Evolutionary conservation across 192 early-diverging fungal genomes (phyloP), one percentile per base, ranked within the genome.

Genomic region (Rhizophagus clarus): DNA sequence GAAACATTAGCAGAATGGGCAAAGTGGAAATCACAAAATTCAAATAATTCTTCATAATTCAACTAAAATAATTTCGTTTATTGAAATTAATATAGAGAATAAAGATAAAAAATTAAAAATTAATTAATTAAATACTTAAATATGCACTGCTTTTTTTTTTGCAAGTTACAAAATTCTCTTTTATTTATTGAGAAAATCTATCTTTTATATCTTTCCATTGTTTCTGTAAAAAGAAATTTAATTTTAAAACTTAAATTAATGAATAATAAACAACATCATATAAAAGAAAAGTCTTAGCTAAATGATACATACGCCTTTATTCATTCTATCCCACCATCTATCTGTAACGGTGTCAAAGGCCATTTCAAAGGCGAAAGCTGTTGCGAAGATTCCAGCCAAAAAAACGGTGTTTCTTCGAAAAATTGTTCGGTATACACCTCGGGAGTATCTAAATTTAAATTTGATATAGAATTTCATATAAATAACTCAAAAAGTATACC

Each of bases 151-250:
- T 11, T 71, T 71, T n/a, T 40, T 71, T 32, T 71, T n/a, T 71
- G 40, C 24, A n/a, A 42, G 24, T 24, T 2, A 71, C 45, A 22
- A n/a, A n/a, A 42, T 29, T 70, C 22, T 22, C 5, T 14, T 24
- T 45, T 24, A 7, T 71, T 40, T 34, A 34, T 42, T 34, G 49
- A 61, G 78, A 77, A 84, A 91, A 94, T 85, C 91, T 91, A 85
- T 86, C 83, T 76, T 91, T 86, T 81, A 95, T 94, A 78, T 95
- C 94, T 88, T 95, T 93, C 92, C 92, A 95, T 89, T 95, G 94
- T 83, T 91, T 92, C 94, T 95, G 84, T 81, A 42, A 28, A 83
- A 64, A 40, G 17, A 3, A 40, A 61, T n/a, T n/a, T n/a, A 37
- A 5, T 42, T 42, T 42, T 42, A 29, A 49, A 61, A 73, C 24